Percentiles rank a stretch among this genome's conserved stretches.
These are phyloP conservation scores for Lagerstroemia speciosa DNA, from an alignment of 345 rosid species.

Conservation along the genomic window DNA sequence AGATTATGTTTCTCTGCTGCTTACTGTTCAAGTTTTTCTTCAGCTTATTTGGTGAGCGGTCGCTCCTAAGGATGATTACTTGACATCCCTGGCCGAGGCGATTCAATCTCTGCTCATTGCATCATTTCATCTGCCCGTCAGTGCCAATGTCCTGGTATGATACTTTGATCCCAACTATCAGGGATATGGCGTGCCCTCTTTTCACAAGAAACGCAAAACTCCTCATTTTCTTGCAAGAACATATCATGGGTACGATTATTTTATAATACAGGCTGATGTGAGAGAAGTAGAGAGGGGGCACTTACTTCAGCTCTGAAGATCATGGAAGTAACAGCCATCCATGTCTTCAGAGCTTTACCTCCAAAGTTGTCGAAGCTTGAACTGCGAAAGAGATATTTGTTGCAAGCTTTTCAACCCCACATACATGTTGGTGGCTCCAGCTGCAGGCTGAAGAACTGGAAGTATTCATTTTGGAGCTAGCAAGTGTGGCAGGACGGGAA, in stretches of 20 bases:
- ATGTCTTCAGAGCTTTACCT: slow-evolving; percentile 35
- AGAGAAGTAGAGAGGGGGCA: slow-evolving; percentile 55
- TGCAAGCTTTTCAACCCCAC: not conserved
- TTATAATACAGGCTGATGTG: slow-evolving; percentile 40
- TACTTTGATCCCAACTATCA: not conserved
- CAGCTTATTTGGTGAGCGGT: too few species aligned
- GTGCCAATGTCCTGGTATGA: slow-evolving; percentile 44
- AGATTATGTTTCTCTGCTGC: not conserved
- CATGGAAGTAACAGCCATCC: slow-evolving; percentile 44
- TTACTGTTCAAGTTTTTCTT: not conserved
- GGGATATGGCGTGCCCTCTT: not conserved
- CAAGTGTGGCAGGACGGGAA: slow-evolving; percentile 53
- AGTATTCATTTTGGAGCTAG: slow-evolving; percentile 54
- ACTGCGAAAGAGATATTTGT: not conserved
- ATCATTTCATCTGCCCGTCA: slow-evolving; percentile 51
- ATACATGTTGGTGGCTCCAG: not conserved
- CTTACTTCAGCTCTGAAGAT: slow-evolving; percentile 42
- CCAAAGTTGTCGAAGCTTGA: slow-evolving; percentile 41
- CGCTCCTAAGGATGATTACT: slow-evolving; percentile 49
- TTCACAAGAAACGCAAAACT: not conserved
- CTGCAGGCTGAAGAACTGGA: slow-evolving; percentile 70
- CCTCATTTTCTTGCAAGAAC: not conserved
- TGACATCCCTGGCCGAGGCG: slow-evolving; percentile 43
- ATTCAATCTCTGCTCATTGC: slow-evolving; percentile 50
- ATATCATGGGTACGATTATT: not conserved